Percentiles rank a stretch among this genome's conserved stretches.
phyloP scores from a whole-genome alignment of 331 rosid species.

The Cydonia oblonga region DNA sequence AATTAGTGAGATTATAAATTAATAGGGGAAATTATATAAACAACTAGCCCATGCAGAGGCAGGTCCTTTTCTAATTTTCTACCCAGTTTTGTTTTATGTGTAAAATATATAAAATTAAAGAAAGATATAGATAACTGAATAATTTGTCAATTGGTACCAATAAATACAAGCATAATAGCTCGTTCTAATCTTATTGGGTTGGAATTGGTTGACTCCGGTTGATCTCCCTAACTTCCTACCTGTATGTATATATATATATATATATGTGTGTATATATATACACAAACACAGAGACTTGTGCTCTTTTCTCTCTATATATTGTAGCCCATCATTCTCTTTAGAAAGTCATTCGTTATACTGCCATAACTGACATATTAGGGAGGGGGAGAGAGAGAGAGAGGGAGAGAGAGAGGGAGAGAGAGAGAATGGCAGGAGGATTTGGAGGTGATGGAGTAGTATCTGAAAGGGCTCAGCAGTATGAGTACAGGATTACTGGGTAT shows the following conservation, averaged over 20 bases:
- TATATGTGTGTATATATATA: no score
- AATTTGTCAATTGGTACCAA: background rate
- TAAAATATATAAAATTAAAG: background rate
- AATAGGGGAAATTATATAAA: background rate
- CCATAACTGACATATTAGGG: no score
- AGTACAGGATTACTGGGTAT: slow-evolving; percentile 44
- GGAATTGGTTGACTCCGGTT: slow-evolving; percentile 2
- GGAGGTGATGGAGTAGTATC: slow-evolving; percentile 9
- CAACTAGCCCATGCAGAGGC: background rate
- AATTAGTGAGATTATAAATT: background rate
- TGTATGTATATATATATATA: background rate
- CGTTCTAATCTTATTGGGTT: background rate
- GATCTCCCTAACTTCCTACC: background rate
- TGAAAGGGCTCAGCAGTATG: slow-evolving; percentile 61
- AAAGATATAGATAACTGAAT: background rate
- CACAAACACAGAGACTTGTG: background rate
- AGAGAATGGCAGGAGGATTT: slow-evolving; percentile 62
- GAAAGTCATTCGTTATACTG: background rate
- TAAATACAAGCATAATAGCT: background rate
- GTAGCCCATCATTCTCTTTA: background rate
- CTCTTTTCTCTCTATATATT: background rate
- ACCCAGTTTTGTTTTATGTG: background rate
- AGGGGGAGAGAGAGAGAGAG: background rate
- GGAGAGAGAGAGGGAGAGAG: background rate
- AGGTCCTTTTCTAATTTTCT: background rate